Base-by-base conservation (phyloP, 164 flowering plant species). In the Amborella trichopoda region DNA sequence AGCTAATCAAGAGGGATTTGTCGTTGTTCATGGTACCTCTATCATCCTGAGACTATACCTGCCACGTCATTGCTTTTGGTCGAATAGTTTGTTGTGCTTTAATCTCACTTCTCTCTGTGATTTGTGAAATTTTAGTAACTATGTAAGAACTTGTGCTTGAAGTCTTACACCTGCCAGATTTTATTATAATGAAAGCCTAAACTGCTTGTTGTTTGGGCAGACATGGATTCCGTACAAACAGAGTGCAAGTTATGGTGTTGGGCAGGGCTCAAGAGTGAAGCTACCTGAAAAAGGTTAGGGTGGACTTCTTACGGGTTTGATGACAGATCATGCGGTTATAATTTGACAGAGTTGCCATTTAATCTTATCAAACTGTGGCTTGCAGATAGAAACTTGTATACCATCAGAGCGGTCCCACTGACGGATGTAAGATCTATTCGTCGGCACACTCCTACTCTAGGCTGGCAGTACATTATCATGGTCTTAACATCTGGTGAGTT, bases 401-500 rank as follows among this genome's bases (percentile, higher is more conserved):
- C 96, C 13, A 88, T 93, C 40, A 76, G 81, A 60, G 78, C 83
- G 3, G 75, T 93, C 38, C 75, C 91, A 21, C 69, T 93, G 27
- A 68, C 84, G 3, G 99, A 93, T 21, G 71, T 93, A 44, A 67
- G 86, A 39, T 93, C 96, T 23, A 79, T 93, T 42, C 83, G 86
- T 5, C 64, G 99, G 24, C 99, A 93, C 52, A 83, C 82, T 54
- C 99, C 96, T 14, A 62, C 99, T 4, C 62, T 88, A 54, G 96
- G 99, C 17, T 93, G 94, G 99, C 96, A 84, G 61, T 93, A 84
- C 60, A 50, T 85, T 21, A 93, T 93, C 47, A 74, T 93, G 23
- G 96, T 93, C 28, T 46, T 88, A 57, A 72, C 95, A 44, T 77
- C 95, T 44, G 99, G 99, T 85, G 67, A 25, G 28, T 18, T 40